Evolutionary conservation across 2,329 filamentous ascomycete species (phyloP), one percentile per base, ranked within the genome.

Genomic region (Diaporthe citriasiana): DNA sequence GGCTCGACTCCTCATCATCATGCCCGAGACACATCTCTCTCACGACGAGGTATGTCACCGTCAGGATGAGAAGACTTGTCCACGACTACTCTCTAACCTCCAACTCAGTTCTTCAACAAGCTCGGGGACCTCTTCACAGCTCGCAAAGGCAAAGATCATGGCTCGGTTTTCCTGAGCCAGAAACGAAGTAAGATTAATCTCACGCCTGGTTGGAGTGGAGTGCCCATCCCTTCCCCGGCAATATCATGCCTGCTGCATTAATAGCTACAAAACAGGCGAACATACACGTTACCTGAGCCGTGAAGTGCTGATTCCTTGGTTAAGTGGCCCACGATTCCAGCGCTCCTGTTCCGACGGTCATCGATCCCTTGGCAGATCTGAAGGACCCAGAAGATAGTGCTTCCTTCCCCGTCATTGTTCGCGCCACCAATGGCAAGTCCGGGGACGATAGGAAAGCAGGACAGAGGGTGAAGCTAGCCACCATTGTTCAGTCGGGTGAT

Each of bases 401-500:
- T 25, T 71, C 72, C 47, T 74, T 65, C 42, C 93, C 95, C 10
- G 85, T 98, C 74, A 85, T 98, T 57, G 90, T 99, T 77, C 92
- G 95, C 75, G 96, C 95, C 19, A 93, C 93, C 45, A 94, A 98
- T 82, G 95, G 94, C 79, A 94, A 93, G 80, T 89, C 86, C 68
- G 91, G 89, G 78, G 86, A 84, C 76, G 65, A 53, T 47, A 74
- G 72, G 68, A 87, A 88, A 76, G 87, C 88, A 72, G 82, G 86
- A 53, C 82, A 87, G 72, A 92, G 93, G 77, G 84, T 94, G 77
- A 97, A 95, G 83, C 81, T 98, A 35, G 94, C 94, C 3, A 98
- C 97, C 0, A 83, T 98, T 0, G 95, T 98, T 0, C 88, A 93
- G 72, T 90, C 93, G 0, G 90, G 92, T 73, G 90, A 93, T 7